Base-by-base conservation (phyloP, 2,329 filamentous ascomycete species). In the Huntiella decipiens region DNA sequence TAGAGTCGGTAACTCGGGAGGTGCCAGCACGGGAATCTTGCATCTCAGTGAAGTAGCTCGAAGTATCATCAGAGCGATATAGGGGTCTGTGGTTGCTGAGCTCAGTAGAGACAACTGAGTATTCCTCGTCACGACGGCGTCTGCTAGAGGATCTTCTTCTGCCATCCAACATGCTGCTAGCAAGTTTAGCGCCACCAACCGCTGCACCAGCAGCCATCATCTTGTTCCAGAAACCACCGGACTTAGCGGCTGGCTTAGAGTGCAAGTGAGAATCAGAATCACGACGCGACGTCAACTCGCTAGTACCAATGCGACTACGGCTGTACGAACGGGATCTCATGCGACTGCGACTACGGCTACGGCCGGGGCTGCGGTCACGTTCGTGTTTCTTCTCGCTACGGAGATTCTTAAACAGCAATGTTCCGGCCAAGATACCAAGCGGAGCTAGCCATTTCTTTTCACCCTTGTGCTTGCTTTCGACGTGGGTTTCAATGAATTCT, bases 191-290 rank as follows among this genome's bases (percentile, higher is more conserved):
- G 5, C 71, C 77, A 13, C 79, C 80, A 1, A 79, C 58, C 4
- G 71, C 64, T 0, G 74, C 79, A 11, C 74, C 77, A 16, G 73
- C 63, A 39, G 71, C 69, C 11, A 79, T 58, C 2, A 84, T 50
- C 44, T 70, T 73, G 54, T 71, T 71, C 58, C 75, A 70, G 53
- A 80, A 68, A 6, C 63, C 58, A 48, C 56, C 59, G 54, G 57
- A 65, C 17, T 62, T 22, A 53, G 42, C 39, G 55, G 47, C 52
- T 57, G 51, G 35, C 19, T 52, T 53, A 0, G 71, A 71, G 48
- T 71, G 71, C 57, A 85, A 83, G 52, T 85, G 79, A 35, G 79
- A 71, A 32, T 70, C 64, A 15, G 65, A 61, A 51, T 75, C 77
- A 44, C 74, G 79, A 4, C 66, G 66, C 0, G 42, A 45, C 4